These are phyloP conservation scores for Pezicula carpinea DNA, from an alignment of 2,329 filamentous ascomycete genomes.

Conservation along the genomic window DNA sequence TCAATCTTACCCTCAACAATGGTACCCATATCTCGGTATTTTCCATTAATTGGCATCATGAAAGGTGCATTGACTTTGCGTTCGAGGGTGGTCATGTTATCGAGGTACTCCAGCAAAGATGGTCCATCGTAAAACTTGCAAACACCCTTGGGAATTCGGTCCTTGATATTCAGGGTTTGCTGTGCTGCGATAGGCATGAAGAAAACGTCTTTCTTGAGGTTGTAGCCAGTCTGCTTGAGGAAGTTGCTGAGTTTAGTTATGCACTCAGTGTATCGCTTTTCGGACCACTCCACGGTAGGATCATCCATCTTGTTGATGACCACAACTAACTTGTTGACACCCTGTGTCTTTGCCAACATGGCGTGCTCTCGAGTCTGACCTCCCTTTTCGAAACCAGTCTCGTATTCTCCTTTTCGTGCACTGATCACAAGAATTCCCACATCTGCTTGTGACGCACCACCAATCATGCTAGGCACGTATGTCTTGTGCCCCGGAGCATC, in stretches of 20 bases:
- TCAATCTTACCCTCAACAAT: constrained; percentile 98
- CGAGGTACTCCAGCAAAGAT: constrained; percentile 91
- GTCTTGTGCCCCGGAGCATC: constrained; percentile 98
- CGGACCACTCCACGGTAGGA: constrained; percentile 90
- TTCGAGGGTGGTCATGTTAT: constrained; percentile 86
- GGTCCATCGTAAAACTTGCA: constrained; percentile 85
- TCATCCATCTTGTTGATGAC: constrained; percentile 99
- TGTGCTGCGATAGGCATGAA: constrained; percentile 98
- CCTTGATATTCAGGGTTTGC: constrained; percentile 80
- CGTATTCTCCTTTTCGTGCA: constrained; percentile 95
- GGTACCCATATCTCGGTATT: constrained; percentile 96
- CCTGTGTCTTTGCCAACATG: constrained; percentile 95
- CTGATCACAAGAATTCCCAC: constrained; percentile 95
- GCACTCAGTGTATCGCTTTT: constrained; percentile 90
- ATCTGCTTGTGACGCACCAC: constrained; percentile 87
- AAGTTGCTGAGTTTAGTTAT: constrained; percentile 82
- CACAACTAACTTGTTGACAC: constrained; percentile 93
- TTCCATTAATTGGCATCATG: constrained; percentile 97
- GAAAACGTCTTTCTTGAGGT: constrained; percentile 84
- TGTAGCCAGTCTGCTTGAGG: constrained; percentile 89
- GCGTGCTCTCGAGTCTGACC: constrained; percentile 97
- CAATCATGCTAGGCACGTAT: constrained; percentile 97
- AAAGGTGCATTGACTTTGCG: constrained; percentile 96
- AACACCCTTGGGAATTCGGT: constrained; percentile 71
- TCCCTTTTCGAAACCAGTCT: constrained; percentile 95